Evolutionary conservation across 257 asterid genomes (phyloP).

Genomic region (Solanum dulcamara): DNA sequence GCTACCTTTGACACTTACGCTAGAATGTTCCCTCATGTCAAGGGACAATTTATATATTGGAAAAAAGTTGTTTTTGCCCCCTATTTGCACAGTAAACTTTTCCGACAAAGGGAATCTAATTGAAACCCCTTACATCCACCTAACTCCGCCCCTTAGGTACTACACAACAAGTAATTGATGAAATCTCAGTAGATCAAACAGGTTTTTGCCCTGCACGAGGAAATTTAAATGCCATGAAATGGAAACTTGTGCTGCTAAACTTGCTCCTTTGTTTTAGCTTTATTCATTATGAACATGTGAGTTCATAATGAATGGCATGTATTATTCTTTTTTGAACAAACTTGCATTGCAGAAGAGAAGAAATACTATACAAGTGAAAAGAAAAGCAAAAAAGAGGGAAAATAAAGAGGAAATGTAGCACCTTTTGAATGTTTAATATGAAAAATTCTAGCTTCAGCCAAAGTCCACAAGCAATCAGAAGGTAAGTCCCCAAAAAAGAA

Average conservation of each 20-base stretch:
- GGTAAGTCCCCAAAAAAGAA: constrained; percentile 35
- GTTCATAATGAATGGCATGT: not conserved
- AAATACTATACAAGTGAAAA: not conserved
- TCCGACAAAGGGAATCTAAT: not conserved
- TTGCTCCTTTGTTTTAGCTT: not conserved
- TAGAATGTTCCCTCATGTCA: not conserved
- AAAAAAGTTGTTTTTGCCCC: not conserved
- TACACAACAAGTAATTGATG: not conserved
- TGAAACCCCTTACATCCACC: not conserved
- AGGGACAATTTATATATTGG: not conserved
- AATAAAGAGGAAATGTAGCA: not conserved
- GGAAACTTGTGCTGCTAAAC: not conserved
- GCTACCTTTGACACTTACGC: not conserved
- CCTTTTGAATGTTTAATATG: constrained; percentile 35
- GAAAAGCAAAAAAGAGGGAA: not conserved
- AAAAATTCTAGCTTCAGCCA: constrained; percentile 29
- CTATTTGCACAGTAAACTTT: not conserved
- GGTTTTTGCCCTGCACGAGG: not conserved
- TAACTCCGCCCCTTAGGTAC: not conserved
- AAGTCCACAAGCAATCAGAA: constrained; percentile 31
- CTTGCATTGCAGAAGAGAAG: not conserved
- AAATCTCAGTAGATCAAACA: not conserved
- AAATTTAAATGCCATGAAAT: not conserved
- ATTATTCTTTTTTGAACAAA: not conserved
- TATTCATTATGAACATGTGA: not conserved